phyloP scores from a whole-genome alignment of 345 rosid genomes.

The Citrus reticulata region DNA sequence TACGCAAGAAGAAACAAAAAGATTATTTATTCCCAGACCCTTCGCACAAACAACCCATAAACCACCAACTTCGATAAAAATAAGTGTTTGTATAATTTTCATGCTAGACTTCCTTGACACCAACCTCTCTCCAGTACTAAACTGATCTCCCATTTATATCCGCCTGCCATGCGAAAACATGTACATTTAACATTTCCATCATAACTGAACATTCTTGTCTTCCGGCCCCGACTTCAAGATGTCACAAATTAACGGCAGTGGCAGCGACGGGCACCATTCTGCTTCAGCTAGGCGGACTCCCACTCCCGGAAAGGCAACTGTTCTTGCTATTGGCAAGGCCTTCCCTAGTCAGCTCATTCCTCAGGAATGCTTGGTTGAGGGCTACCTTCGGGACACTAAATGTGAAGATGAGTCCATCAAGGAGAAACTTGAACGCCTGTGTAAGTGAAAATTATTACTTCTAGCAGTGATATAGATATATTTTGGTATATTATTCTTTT shows the following conservation, averaged over 20 bases:
- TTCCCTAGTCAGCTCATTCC: slow-evolving; percentile 77
- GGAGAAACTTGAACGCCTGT: slow-evolving; percentile 82
- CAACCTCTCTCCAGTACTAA: slow-evolving; percentile 59
- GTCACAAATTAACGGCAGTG: slow-evolving; percentile 31
- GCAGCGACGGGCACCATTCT: slow-evolving; percentile 20
- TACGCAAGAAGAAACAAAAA: slow-evolving; percentile 11
- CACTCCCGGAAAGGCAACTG: slow-evolving; percentile 71
- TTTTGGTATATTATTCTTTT: not conserved
- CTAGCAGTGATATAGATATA: not conserved
- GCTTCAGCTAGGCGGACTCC: slow-evolving; percentile 37
- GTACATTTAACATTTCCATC: not conserved
- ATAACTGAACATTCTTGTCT: slow-evolving; percentile 10
- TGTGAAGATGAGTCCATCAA: slow-evolving; percentile 67
- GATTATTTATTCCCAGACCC: slow-evolving; percentile 18
- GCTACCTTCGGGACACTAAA: slow-evolving; percentile 77
- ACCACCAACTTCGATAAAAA: slow-evolving; percentile 38
- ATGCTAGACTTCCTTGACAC: slow-evolving; percentile 43
- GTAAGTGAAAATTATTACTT: slow-evolving; percentile 38
- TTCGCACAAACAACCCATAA: slow-evolving; percentile 32
- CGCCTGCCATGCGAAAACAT: slow-evolving; percentile 7
- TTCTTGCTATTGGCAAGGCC: slow-evolving; percentile 94
- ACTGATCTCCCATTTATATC: slow-evolving; percentile 37
- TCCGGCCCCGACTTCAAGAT: slow-evolving; percentile 25
- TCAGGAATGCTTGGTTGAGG: slow-evolving; percentile 86
- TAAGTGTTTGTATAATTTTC: slow-evolving; percentile 29